Conservation (phyloP, 192 early-diverging fungal genomes). For the Coemansia umbellata region DNA sequence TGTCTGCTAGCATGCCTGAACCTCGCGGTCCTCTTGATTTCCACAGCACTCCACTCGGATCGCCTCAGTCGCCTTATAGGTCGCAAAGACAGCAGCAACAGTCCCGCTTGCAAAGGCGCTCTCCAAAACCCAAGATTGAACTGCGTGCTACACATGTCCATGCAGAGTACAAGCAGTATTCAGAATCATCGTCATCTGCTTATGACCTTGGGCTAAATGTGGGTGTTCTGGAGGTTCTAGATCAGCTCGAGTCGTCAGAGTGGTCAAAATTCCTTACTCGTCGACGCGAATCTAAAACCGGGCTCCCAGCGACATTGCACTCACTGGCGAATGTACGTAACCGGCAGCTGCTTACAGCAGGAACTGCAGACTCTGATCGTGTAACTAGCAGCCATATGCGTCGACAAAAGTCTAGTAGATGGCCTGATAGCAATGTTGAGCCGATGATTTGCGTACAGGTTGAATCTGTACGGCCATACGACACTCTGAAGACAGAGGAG, state of each 20-base stretch:
- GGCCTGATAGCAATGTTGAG: conserved; percentile 38
- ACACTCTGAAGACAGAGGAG: conserved; percentile 35
- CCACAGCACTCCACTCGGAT: conserved; percentile 13
- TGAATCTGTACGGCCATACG: conserved; percentile 48
- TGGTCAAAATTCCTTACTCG: conserved; percentile 53
- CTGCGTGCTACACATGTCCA: conserved; percentile 42
- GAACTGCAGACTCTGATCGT: conserved; percentile 39
- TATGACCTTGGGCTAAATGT: conserved; percentile 39
- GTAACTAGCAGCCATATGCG: conserved; percentile 35
- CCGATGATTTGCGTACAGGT: conserved; percentile 38
- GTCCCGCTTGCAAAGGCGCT: conserved; percentile 17
- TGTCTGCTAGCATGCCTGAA: conserved; percentile 43
- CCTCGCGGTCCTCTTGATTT: conserved; percentile 6
- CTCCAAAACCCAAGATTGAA: conserved; percentile 41
- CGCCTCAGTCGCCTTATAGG: conserved; percentile 16
- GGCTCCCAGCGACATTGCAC: conserved; percentile 39
- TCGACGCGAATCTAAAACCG: conserved; percentile 39
- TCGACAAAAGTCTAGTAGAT: conserved; percentile 32
- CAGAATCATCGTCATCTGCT: conserved; percentile 29
- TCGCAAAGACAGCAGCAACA: not conserved
- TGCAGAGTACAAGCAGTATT: conserved; percentile 38
- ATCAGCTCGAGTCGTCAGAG: conserved; percentile 47
- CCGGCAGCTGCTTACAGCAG: conserved; percentile 40
- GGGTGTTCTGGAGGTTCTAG: conserved; percentile 44
- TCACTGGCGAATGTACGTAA: conserved; percentile 41